Percentiles rank a stretch among this genome's conserved stretches.
phyloP scores from a whole-genome alignment of 1,139 yeast genomes.

The Geotrichum klebahnii region DNA sequence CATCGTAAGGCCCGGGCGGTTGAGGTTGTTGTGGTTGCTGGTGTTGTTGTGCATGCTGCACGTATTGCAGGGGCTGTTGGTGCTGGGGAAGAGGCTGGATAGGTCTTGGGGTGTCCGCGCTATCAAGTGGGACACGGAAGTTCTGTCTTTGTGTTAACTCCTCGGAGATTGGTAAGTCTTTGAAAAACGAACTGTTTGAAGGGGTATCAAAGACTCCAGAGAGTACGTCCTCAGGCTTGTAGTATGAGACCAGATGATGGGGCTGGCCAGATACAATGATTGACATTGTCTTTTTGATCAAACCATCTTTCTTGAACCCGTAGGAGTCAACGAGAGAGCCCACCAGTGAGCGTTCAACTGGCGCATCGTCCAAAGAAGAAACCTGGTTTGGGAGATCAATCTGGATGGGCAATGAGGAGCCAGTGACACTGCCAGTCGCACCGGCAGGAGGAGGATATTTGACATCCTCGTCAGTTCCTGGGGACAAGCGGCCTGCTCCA shows the following conservation, averaged over 20 bases:
- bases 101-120: background rate
- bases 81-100: constrained; percentile 1
- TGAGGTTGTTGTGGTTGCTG: constrained; percentile 11
- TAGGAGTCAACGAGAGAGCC: constrained; percentile 59
- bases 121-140: constrained; percentile 44
- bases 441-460: too few relatives aligned
- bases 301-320: constrained; percentile 69
- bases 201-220: constrained; percentile 58
- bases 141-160: constrained; percentile 59
- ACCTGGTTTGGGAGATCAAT: too few relatives aligned
- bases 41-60: constrained; percentile 6
- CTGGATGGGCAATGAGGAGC: constrained; percentile 20
- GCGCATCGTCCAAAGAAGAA: constrained; percentile 9
- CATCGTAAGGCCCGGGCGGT: constrained; percentile 2
- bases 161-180: constrained; percentile 51
- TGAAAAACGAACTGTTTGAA: constrained; percentile 49
- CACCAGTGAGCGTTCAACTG: constrained; percentile 42
- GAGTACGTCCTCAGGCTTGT: constrained; percentile 67
- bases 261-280: constrained; percentile 44
- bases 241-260: constrained; percentile 75
- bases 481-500: background rate
- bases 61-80: constrained; percentile 5
- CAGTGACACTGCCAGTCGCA: constrained; percentile 19
- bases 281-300: constrained; percentile 78
- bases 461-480: constrained; percentile 12